These are phyloP conservation scores for Penicillium bovifimosum DNA, from an alignment of 495 filamentous ascomycete species.

Conservation along the genomic window DNA sequence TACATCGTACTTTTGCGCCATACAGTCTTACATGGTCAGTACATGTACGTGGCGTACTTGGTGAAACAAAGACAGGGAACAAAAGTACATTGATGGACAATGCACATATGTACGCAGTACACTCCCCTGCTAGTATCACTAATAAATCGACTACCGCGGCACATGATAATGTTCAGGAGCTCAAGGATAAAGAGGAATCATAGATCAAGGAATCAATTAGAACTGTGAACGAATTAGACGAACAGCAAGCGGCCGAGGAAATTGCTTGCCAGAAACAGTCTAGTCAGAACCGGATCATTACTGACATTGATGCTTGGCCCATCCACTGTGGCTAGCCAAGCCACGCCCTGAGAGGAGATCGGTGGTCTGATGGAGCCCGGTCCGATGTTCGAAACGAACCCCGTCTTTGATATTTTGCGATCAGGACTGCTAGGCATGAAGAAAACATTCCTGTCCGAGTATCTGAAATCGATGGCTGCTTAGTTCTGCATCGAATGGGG, in stretches of 20 bases:
- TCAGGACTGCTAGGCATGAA: background rate
- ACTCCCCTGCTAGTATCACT: too few relatives aligned
- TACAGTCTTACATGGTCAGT: too few relatives aligned
- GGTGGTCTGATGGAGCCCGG: background rate
- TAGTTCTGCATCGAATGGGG: background rate
- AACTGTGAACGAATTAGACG: background rate
- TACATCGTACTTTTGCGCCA: too few relatives aligned
- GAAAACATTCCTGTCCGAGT: background rate
- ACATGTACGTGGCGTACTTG: too few relatives aligned
- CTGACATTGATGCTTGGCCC: background rate
- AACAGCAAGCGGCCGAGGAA: background rate
- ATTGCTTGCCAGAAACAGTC: slow-evolving; percentile 3
- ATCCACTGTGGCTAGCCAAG: background rate
- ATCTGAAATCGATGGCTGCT: background rate
- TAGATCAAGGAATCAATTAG: background rate
- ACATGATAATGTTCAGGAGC: background rate
- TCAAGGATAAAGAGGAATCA: background rate
- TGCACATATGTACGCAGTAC: too few relatives aligned
- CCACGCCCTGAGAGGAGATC: background rate
- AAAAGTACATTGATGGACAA: background rate
- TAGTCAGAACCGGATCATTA: background rate
- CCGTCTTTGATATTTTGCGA: background rate
- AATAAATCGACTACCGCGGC: too few relatives aligned
- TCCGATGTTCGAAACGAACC: background rate
- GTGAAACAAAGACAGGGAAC: background rate